A percentile compares a stretch with the other conserved stretches of the same genome.
Conservation (phyloP, 2,329 filamentous ascomycete genomes). For the Diaporthe destruens region DNA sequence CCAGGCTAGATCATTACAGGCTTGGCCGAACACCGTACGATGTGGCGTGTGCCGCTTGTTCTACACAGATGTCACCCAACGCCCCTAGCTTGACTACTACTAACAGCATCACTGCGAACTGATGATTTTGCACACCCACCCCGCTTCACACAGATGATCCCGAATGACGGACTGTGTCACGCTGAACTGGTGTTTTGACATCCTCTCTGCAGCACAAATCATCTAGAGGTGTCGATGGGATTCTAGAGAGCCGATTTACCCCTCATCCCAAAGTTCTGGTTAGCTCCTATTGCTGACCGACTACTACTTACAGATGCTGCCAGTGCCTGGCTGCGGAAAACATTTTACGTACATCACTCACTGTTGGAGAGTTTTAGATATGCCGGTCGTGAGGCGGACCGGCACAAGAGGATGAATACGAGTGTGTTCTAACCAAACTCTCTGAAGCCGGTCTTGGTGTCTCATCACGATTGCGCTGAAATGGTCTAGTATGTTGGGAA, state of each 20-base stretch:
- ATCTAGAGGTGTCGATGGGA: background rate
- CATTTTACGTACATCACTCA: background rate
- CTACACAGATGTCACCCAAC: slow-evolving; percentile 15
- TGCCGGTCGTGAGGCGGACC: background rate
- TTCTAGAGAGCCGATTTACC: slow-evolving; percentile 5
- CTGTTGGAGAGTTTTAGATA: background rate
- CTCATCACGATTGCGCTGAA: slow-evolving; percentile 15
- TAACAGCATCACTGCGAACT: slow-evolving; percentile 14
- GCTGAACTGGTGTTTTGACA: background rate
- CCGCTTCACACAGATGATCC: slow-evolving; percentile 6
- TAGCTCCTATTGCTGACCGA: slow-evolving; percentile 3
- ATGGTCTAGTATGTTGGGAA: background rate
- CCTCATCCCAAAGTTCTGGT: background rate
- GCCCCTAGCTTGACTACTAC: slow-evolving; percentile 15
- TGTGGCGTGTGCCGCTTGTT: slow-evolving; percentile 16
- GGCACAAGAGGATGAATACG: slow-evolving; percentile 3
- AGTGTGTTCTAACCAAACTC: slow-evolving; percentile 17
- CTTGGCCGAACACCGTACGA: slow-evolving; percentile 19
- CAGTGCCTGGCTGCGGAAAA: background rate
- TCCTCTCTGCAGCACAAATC: background rate
- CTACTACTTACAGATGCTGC: background rate
- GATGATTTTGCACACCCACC: background rate
- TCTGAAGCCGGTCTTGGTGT: slow-evolving; percentile 19
- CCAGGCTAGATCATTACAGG: slow-evolving; percentile 16
- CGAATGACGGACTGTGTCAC: slow-evolving; percentile 5